Base-by-base conservation (phyloP, 805 yeast species). In the Myxozyma udenii region DNA sequence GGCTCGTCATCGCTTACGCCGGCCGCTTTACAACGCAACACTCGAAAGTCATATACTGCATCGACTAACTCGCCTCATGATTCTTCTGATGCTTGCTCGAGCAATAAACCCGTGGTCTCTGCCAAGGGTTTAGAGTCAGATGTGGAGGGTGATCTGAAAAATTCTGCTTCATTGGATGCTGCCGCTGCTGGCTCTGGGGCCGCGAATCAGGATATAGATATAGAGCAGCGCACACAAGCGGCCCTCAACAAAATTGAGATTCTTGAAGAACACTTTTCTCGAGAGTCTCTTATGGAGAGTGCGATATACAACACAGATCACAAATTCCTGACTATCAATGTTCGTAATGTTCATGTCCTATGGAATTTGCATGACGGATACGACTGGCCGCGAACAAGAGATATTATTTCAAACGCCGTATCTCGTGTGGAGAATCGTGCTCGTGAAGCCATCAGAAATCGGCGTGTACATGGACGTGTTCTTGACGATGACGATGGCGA, bases 341-440 rank as follows among this genome's bases (percentile, higher is more conserved):
- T 57, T 22, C 45, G 65, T 2, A 53, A 51, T 26, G 53, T 62
- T 23, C 60, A 51, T 14, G 43, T 66, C 2, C 51, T 62, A 7
- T 71, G 73, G 72, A 64, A 69, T 50, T 68, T 91, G 18, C 82
- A 78, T 65, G 98, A 93, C 70, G 99, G 99, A 0, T 93, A 83
- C 64, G 98, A 93, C 62, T 89, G 97, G 95, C 78, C 77, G 49
- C 78, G 79, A 39, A 88, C 98, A 0, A 75, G 95, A 51, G 74
- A 73, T 22, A 74, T 82, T 0, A 83, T 93, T 25, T 71, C 74
- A 9, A 77, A 75, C n/a, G 85, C 87, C 0, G 82, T 90, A 0
- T 77, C 77, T 48, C 69, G 78, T 9, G 78, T 87, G 5, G 88
- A 84, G 58, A 71, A 67, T 4, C 74, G 71, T 38, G 82, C 77